Evolutionary conservation across 2,329 filamentous ascomycete genomes (phyloP).

Genomic region (Xylariaceae sp.): DNA sequence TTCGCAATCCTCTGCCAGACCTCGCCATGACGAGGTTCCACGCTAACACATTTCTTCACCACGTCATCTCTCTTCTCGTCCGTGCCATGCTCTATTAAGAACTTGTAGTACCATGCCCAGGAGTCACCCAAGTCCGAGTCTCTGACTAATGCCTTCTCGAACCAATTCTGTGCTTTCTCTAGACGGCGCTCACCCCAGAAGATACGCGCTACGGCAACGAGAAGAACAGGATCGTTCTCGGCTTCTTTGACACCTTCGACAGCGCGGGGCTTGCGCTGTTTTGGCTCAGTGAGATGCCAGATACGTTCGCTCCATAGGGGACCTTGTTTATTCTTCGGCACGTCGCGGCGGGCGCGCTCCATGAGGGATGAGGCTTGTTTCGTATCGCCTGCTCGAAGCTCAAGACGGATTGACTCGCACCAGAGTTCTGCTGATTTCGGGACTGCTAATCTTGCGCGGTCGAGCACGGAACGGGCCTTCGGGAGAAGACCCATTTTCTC

Average conservation of each 20-base stretch:
- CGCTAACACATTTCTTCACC: constrained; percentile 73
- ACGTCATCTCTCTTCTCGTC: constrained; percentile 89
- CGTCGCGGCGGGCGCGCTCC: constrained; percentile 89
- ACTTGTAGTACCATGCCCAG: constrained; percentile 99
- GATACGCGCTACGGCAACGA: constrained; percentile 88
- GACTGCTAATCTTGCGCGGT: constrained; percentile 82
- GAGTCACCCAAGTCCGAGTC: constrained; percentile 87
- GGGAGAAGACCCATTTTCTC: constrained; percentile 80
- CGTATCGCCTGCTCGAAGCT: constrained; percentile 80
- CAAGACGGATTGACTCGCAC: constrained; percentile 90
- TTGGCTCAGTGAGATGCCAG: constrained; percentile 87
- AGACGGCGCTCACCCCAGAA: constrained; percentile 93
- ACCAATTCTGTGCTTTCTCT: constrained; percentile 95
- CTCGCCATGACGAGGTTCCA: constrained; percentile 90
- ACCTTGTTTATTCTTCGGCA: constrained; percentile 69
- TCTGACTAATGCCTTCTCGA: constrained; percentile 88
- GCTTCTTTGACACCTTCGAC: constrained; percentile 97
- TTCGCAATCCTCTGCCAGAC: constrained; percentile 85
- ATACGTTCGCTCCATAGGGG: constrained; percentile 93
- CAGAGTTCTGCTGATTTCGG: constrained; percentile 83
- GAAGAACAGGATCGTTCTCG: constrained; percentile 84
- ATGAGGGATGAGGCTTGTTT: constrained; percentile 86
- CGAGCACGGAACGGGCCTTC: constrained; percentile 90
- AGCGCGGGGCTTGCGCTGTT: constrained; percentile 86
- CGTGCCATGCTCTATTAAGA: constrained; percentile 86